Evolutionary conservation across 352 stramenopile genomes (phyloP), one percentile per base, ranked within the genome.

Genomic region (Phytophthora megakarya): DNA sequence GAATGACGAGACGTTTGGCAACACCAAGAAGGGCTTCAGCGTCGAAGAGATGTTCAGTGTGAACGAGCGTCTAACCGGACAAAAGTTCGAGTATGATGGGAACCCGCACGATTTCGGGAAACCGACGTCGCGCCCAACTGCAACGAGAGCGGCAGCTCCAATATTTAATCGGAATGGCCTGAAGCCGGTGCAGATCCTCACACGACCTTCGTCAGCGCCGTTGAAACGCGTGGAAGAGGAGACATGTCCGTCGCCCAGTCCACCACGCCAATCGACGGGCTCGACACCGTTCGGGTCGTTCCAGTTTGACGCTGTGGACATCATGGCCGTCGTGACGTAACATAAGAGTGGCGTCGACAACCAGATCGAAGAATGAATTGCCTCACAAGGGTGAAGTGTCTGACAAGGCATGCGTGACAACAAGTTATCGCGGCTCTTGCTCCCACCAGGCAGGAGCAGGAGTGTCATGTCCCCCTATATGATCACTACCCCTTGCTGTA

Each of bases 41-140:
- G 95, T 98, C 43, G 91, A 98, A 62, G 95, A 98, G 26, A 98
- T 98, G 95, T 98, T 98, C 67, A 87, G 75, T 46, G 86, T 96
- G 22, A 98, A 98, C 71, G 93, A 98, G 79, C 77, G 79, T 55
- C 68, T 98, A 30, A 92, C 91, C 18, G 94, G 94, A 13, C 75
- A 89, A 21, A 98, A 97, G 64, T 96, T 98, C 28, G 86, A 92
- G 30, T 98, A 98, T 61, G 90, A 98, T 76, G 95, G 95, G 21
- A 98, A 98, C 69, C 93, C 95, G 26, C 93, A 98, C 65, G 79
- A 97, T 47, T 98, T 98, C 64, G 91, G 89, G 6, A 97, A 92
- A 63, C 74, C 70, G 18, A 67, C 55, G 45, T 58, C 52, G 33
- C 65, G 47, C 12, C 43, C 59, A 57, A 64, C 45, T 23, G 43